Evolutionary conservation across 2,329 filamentous ascomycete species (phyloP).

Genomic region (Pyrenochaeta sp.): DNA sequence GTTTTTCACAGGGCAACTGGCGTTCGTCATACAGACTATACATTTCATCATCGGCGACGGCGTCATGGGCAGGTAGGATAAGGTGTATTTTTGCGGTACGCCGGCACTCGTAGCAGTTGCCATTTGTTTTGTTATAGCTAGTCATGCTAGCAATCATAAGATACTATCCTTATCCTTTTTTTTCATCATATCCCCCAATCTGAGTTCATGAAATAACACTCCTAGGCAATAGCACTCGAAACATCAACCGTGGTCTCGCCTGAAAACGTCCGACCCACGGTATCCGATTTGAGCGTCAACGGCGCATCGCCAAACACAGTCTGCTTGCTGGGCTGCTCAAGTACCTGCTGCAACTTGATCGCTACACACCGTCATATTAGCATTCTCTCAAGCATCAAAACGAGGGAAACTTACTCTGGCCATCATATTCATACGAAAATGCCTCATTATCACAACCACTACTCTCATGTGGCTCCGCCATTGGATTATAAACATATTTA

Average conservation of each 20-base stretch:
- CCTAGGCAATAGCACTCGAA: constrained; percentile 16
- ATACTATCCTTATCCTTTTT: no score
- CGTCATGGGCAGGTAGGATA: constrained; percentile 14
- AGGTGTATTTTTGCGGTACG: not conserved
- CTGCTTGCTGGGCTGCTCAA: constrained; percentile 8
- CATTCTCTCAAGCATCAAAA: not conserved
- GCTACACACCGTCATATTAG: constrained; percentile 5
- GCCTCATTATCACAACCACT: constrained; percentile 4
- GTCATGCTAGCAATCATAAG: no score
- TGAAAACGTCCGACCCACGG: constrained; percentile 1
- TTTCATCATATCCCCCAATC: no score
- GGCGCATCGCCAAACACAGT: constrained; percentile 18
- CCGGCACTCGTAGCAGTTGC: not conserved
- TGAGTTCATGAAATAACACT: no score
- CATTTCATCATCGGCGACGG: constrained; percentile 17
- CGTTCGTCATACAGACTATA: constrained; percentile 14
- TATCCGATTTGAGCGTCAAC: constrained; percentile 1
- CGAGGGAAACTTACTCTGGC: constrained; percentile 8
- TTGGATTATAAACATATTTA: constrained; percentile 3
- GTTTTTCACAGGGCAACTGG: constrained; percentile 8
- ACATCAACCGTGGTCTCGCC: constrained; percentile 12
- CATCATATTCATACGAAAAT: constrained; percentile 11
- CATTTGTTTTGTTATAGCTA: not conserved
- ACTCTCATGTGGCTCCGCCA: not conserved
- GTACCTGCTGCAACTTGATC: constrained; percentile 13